These are phyloP conservation scores for Nidularia pulvinata DNA, from an alignment of 768 basidiomycete species.

Conservation along the genomic window DNA sequence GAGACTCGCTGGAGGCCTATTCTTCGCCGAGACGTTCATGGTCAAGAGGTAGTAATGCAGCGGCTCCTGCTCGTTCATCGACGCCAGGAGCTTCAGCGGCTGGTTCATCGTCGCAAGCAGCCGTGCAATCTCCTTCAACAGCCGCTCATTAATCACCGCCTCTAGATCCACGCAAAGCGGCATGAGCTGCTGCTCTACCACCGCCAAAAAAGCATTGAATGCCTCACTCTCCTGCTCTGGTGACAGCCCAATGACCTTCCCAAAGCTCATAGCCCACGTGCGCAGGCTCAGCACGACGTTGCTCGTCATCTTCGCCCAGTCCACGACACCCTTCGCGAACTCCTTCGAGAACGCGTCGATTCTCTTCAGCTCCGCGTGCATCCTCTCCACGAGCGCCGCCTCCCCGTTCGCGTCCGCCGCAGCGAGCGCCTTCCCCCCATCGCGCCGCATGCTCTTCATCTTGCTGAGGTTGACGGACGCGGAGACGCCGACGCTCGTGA, in stretches of 20 bases:
- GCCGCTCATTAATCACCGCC: slow-evolving; percentile 43
- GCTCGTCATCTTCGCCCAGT: slow-evolving; percentile 59
- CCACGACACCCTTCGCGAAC: slow-evolving; percentile 60
- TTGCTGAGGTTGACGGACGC: slow-evolving; percentile 58
- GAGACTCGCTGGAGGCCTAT: slow-evolving; percentile 65
- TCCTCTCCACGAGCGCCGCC: slow-evolving; percentile 48
- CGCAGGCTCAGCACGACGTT: slow-evolving; percentile 48
- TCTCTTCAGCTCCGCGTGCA: slow-evolving; percentile 56
- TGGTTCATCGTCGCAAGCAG: slow-evolving; percentile 60
- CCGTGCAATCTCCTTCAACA: slow-evolving; percentile 58
- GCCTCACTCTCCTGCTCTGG: slow-evolving; percentile 52
- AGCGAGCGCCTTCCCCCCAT: slow-evolving; percentile 11
- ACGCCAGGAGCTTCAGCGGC: slow-evolving; percentile 65
- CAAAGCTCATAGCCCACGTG: slow-evolving; percentile 67
- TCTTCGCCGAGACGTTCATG: slow-evolving; percentile 58
- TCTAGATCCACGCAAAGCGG: slow-evolving; percentile 55
- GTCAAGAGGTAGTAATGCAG: slow-evolving; percentile 72
- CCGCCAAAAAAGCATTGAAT: slow-evolving; percentile 66
- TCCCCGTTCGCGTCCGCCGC: slow-evolving; percentile 29
- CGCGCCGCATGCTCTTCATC: slow-evolving; percentile 53
- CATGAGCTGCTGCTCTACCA: slow-evolving; percentile 54
- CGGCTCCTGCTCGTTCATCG: slow-evolving; percentile 75
- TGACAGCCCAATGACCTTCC: slow-evolving; percentile 63
- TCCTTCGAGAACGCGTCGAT: slow-evolving; percentile 59
- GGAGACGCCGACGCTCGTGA: slow-evolving; percentile 40